A percentile compares a stretch with the other conserved stretches of the same genome.
Conservation (phyloP, 345 rosid species). For the Arabis alpina region DNA sequence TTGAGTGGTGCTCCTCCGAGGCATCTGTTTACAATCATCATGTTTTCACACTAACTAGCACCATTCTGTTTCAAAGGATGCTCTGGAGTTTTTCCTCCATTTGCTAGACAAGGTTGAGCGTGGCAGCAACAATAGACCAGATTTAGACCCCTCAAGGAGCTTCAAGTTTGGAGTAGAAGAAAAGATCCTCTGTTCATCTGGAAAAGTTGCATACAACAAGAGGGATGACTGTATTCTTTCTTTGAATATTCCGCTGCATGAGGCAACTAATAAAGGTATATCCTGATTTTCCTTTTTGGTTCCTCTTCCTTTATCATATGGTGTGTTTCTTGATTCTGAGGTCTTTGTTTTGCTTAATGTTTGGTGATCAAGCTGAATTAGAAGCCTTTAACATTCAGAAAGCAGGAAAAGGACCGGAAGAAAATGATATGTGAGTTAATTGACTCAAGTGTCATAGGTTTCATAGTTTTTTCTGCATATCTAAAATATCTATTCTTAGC, state of each 20-base stretch:
- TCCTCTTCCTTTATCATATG: conserved; percentile 23
- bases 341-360: conserved; percentile 22
- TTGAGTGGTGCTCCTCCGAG: conserved; percentile 13
- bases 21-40: conserved; percentile 6
- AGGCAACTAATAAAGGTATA: conserved; percentile 84
- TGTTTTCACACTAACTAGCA: conserved; percentile 26
- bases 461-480: conserved; percentile 27
- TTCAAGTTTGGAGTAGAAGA: conserved; percentile 98
- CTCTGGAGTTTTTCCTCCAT: conserved; percentile 93
- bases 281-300: conserved; percentile 23
- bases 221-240: conserved; percentile 94
- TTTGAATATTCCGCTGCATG: conserved; percentile 89
- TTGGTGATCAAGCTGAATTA: conserved; percentile 70
- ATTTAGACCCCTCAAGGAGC: conserved; percentile 82
- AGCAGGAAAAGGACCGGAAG: conserved; percentile 68
- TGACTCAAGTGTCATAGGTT: conserved; percentile 30
- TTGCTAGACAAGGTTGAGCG: conserved; percentile 95
- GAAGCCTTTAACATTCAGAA: conserved; percentile 69
- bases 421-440: conserved; percentile 73
- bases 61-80: conserved; percentile 66
- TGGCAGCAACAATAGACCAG: conserved; percentile 58
- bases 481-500: conserved; percentile 45
- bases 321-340: conserved; percentile 17
- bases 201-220: conserved; percentile 86
- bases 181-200: conserved; percentile 84